Base-by-base conservation (phyloP, 805 yeast genomes). In the Metschnikowia borealis region DNA sequence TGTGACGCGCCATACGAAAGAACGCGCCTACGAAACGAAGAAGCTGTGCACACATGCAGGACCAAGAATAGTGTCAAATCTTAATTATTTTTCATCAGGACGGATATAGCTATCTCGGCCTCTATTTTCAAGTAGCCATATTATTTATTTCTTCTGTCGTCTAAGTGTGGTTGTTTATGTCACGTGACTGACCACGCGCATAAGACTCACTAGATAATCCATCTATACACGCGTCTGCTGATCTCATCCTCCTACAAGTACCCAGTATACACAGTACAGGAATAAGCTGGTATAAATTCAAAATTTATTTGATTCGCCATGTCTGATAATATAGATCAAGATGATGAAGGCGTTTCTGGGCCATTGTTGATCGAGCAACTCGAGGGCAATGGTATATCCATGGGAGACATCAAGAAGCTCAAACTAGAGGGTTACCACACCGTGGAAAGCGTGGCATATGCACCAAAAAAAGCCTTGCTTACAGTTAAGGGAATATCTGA, bases 401-500 rank as follows among this genome's bases (percentile, higher is more conserved):
- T 82, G 3, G 75, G 82, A 32, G 99, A 94, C 66, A 76, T 92
- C 57, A 82, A 80, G 54, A 92, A 89, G 65, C 77, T 94, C 47
- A 78, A 83, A 54, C 92, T 87, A 44, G 86, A 85, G 23, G 97
- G 97, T 0, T 83, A 79, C 61, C 87, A 87, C 64, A 94, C 99
- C 0, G 96, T 87, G 6, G 97, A 91, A 64, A 81, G 96, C 18
- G 83, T 92, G 52, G 98, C 99, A 2, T 90, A 89, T 62, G 89
- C 97, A 5, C 96, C 97, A 17, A 86, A 87, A 62, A 85, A 92
- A 59, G 82, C 80, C 5, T 73, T 92, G 39, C 69, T 88, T 39
- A 78, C 79, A 6, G 87, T 94, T 37, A 90, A 89, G 65, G 99
- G 99, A 41, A 90, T 94, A 34, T 87, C 96, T 10, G 99, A 94